Percentiles rank a stretch among this genome's conserved stretches.
These are phyloP conservation scores for Blastobotrys proliferans DNA, from an alignment of 1,139 yeast genomes.

Conservation along the genomic window DNA sequence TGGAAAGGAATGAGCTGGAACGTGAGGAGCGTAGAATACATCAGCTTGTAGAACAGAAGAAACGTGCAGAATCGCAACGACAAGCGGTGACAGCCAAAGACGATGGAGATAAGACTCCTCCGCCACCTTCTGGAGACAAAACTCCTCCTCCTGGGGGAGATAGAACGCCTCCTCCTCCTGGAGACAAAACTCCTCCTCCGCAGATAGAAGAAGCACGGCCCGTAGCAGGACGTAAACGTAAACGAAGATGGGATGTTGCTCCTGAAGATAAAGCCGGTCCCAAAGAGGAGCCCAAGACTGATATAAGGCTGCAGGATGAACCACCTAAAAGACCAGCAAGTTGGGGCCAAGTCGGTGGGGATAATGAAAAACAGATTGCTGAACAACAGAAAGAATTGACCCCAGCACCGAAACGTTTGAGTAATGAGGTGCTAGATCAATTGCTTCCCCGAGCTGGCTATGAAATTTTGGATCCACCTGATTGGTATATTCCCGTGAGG, in stretches of 20 bases:
- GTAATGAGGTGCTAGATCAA: conserved; percentile 48
- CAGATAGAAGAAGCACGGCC: conserved; percentile 1
- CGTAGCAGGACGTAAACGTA: conserved; percentile 18
- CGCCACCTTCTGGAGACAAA: conserved; percentile 21
- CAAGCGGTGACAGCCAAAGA: conserved; percentile 14
- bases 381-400: not conserved
- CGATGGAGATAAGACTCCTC: conserved; percentile 20
- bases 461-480: conserved; percentile 46
- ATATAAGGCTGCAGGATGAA: conserved; percentile 17
- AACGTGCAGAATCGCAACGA: conserved; percentile 14
- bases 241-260: conserved; percentile 39
- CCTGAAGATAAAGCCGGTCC: conserved; percentile 23
- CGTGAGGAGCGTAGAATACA: conserved; percentile 32
- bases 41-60: conserved; percentile 26
- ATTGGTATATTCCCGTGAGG: conserved; percentile 40
- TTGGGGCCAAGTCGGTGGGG: conserved; percentile 32
- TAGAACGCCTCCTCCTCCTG: conserved; percentile 25
- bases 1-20: conserved; percentile 33
- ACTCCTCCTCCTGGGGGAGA: conserved; percentile 27
- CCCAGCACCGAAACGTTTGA: conserved; percentile 25
- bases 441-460: conserved; percentile 55
- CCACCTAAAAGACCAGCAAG: conserved; percentile 18
- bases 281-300: conserved; percentile 5
- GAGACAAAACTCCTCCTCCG: conserved; percentile 8
- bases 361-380: not conserved